A percentile compares a stretch with the other conserved stretches of the same genome.
These are phyloP conservation scores for Thyridium curvatum DNA, from an alignment of 2,329 filamentous ascomycete genomes.

Conservation along the genomic window DNA sequence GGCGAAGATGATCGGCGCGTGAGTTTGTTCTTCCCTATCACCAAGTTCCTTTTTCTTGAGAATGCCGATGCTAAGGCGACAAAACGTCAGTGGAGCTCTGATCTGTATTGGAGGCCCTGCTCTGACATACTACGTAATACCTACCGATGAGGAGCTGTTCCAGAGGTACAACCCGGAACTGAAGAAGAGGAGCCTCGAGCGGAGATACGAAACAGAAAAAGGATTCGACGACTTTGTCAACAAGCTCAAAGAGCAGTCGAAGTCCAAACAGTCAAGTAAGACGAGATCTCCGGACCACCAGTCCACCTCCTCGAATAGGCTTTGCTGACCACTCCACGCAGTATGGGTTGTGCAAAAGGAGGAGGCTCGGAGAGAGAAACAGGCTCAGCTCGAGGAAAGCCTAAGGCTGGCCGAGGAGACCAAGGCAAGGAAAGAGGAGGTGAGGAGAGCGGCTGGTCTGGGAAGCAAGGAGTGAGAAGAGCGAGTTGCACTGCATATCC, in stretches of 20 bases:
- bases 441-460: constrained; percentile 42
- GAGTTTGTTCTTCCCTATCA: constrained; percentile 25
- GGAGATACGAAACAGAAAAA: constrained; percentile 66
- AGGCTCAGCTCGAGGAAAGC: constrained; percentile 25
- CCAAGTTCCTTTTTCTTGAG: constrained; percentile 1
- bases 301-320: background rate
- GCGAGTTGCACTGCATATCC: no score
- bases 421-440: constrained; percentile 37
- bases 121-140: constrained; percentile 71
- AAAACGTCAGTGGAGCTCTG: constrained; percentile 52
- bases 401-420: constrained; percentile 32
- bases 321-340: constrained; percentile 14
- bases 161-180: constrained; percentile 90
- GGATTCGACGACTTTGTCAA: constrained; percentile 87
- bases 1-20: constrained; percentile 68
- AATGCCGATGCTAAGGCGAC: constrained; percentile 1
- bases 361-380: constrained; percentile 34
- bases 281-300: constrained; percentile 9
- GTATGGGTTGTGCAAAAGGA: constrained; percentile 48
- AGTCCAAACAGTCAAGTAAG: constrained; percentile 86
- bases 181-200: constrained; percentile 80
- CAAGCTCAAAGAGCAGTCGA: constrained; percentile 80
- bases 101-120: constrained; percentile 81
- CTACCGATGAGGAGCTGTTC: constrained; percentile 88
- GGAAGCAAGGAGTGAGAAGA: constrained; percentile 1